A percentile compares a stretch with the other conserved stretches of the same genome.
These are phyloP conservation scores for Phytophthora syringae DNA, from an alignment of 352 stramenopile species.

Conservation along the genomic window DNA sequence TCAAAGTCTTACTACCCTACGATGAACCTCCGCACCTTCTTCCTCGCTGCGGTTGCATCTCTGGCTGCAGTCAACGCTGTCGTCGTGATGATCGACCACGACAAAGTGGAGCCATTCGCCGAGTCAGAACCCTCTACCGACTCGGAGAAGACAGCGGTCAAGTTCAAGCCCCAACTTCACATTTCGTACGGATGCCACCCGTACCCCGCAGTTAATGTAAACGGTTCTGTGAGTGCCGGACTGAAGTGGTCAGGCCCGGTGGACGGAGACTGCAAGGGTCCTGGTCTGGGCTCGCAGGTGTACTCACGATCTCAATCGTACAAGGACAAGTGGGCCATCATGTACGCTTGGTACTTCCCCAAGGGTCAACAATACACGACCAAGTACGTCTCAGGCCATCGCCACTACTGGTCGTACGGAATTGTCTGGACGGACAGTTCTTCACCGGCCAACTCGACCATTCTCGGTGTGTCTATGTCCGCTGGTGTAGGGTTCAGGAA, in stretches of 20 bases:
- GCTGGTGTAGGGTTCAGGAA: constrained; percentile 3
- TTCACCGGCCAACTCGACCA: constrained; percentile 13
- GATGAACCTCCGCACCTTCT: constrained; percentile 6
- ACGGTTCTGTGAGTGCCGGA: constrained; percentile 10
- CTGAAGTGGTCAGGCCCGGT: constrained; percentile 11
- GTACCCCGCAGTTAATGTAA: constrained; percentile 16
- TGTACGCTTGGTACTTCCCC: constrained; percentile 30
- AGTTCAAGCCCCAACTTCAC: constrained; percentile 15
- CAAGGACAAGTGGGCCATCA: constrained; percentile 33
- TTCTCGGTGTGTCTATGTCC: constrained; percentile 25
- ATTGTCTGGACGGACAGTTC: constrained; percentile 14
- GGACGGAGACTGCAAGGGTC: constrained; percentile 28
- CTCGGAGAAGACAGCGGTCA: constrained; percentile 16
- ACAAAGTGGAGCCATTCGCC: constrained; percentile 16
- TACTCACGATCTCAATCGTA: constrained; percentile 30
- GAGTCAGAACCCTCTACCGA: constrained; percentile 2
- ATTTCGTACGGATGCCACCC: constrained; percentile 13
- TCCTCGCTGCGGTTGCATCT: background rate
- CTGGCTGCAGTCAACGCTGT: background rate
- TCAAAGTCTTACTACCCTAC: background rate
- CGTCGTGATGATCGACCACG: constrained; percentile 2
- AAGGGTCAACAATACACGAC: constrained; percentile 3
- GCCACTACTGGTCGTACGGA: constrained; percentile 15
- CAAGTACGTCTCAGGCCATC: background rate
- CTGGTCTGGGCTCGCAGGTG: constrained; percentile 26